A percentile compares a stretch with the other conserved stretches of the same genome.
Evolutionary conservation across 345 rosid genomes (phyloP).

Genomic region (Lepidium aucheri): DNA sequence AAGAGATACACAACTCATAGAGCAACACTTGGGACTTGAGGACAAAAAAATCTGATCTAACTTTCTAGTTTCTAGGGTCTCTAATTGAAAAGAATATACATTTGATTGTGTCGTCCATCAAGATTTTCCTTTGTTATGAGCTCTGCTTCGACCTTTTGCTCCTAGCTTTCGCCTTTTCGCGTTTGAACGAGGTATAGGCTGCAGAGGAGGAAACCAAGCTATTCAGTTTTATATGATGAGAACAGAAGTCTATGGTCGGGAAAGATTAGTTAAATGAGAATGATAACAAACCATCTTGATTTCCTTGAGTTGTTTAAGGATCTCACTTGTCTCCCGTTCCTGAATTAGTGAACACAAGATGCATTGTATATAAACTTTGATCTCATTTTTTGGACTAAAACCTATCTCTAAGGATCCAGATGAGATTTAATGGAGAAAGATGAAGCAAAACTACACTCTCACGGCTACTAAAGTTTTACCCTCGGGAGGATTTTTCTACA

Average conservation of each 20-base stretch:
- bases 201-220: constrained; percentile 13
- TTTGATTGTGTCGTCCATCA: not conserved
- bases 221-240: not conserved
- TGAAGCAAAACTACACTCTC: constrained; percentile 14
- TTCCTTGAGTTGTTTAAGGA: constrained; percentile 71
- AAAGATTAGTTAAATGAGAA: not conserved
- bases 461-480: not conserved
- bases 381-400: not conserved
- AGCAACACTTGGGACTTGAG: too few relatives aligned
- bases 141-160: not conserved
- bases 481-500: not conserved
- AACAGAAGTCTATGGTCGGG: not conserved
- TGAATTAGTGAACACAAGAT: constrained; percentile 27
- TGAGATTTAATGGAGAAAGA: not conserved
- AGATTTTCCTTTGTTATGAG: constrained; percentile 3
- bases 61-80: not conserved
- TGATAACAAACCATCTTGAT: constrained; percentile 48
- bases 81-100: not conserved
- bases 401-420: not conserved
- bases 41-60: not conserved
- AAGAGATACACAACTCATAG: too few relatives aligned
- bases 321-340: constrained; percentile 84
- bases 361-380: not conserved
- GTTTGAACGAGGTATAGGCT: constrained; percentile 51
- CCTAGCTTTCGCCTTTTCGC: constrained; percentile 33